Percentiles rank a stretch among this genome's conserved stretches.
phyloP scores from a whole-genome alignment of 1,284 basidiomycete species.

The Leccinum insigne region DNA sequence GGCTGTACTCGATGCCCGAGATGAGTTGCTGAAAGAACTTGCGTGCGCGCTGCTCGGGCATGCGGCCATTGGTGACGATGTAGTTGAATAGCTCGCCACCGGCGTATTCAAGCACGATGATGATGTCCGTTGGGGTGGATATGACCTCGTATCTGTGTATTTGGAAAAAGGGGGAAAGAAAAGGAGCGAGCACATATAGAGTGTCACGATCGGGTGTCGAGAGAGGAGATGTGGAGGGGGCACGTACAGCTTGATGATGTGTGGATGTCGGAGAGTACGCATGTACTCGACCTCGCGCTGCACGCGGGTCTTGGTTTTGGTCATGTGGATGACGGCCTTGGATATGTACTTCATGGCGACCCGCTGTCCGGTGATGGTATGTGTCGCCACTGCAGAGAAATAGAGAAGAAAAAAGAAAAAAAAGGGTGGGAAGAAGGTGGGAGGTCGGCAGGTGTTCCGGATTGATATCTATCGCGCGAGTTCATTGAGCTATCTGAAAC shows the following conservation, averaged over 20 bases:
- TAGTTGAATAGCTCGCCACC: conserved; percentile 96
- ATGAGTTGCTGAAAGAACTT: conserved; percentile 97
- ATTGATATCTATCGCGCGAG: too few relatives aligned
- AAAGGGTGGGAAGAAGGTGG: neutral
- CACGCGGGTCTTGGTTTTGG: conserved; percentile 91
- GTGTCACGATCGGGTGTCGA: conserved; percentile 11
- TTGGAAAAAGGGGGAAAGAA: neutral
- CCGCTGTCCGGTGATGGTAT: conserved; percentile 79
- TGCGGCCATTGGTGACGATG: conserved; percentile 87
- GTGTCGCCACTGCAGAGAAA: neutral
- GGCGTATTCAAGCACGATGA: conserved; percentile 94
- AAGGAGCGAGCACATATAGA: neutral
- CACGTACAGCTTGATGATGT: conserved; percentile 93
- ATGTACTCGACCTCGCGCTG: conserved; percentile 97
- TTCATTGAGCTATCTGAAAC: too few relatives aligned
- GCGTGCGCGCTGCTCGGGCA: conserved; percentile 83
- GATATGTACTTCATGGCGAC: conserved; percentile 99
- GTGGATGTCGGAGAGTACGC: conserved; percentile 87
- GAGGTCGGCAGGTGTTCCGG: too few relatives aligned
- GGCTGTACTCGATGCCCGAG: conserved; percentile 94
- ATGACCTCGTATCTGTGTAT: conserved; percentile 89
- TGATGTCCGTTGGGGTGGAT: conserved; percentile 90
- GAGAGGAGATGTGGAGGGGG: conserved; percentile 6
- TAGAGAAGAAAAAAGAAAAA: conserved; percentile 7
- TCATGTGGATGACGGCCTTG: conserved; percentile 89